Base-by-base conservation (phyloP, 2,329 filamentous ascomycete species). In the Cytospora mali region DNA sequence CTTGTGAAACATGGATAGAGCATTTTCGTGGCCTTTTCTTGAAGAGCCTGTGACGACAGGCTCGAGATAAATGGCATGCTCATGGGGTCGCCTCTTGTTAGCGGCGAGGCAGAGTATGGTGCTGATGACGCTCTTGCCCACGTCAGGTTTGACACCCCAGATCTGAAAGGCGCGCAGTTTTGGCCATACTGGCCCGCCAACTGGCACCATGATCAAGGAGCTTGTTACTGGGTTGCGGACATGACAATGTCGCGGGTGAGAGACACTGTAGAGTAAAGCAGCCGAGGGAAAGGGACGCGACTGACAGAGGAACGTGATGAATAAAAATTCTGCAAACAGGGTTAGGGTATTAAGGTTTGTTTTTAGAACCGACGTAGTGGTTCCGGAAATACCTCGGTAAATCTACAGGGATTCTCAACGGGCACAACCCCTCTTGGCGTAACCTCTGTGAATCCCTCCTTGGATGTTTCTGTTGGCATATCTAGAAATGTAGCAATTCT, bases 51-150 rank as follows among this genome's bases (percentile, higher is more conserved):
- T 95, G 2, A 91, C 94, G 2, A 96, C 87, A 0, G 92, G 92
- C 73, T 96, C 96, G 60, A 96, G 72, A 73, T 91, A 96, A 13
- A 83, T 80, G 1, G 87, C 80, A 23, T 76, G 70, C 9, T 74
- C 55, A 16, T 35, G 58, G 46, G 42, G 53, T 14, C 59, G 59
- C 55, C 49, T 62, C 6, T 49, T 78, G 42, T 76, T 77, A 4
- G 87, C 81, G 10, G 88, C 83, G 66, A 84, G 87, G 73, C 86
- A 89, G 4, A 96, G 79, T 14, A 92, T 75, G 0, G 90, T 92
- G 2, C 89, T 88, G 62, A 93, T 83, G 33, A 96, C 85, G 0
- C 92, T 96, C 79, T 96, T 96, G 67, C 92, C 92, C 28, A 95
- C 90, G 67, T 91, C 86, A 0, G 92, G 95, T 70, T 94, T 95